These are phyloP conservation scores for Claviceps capensis DNA, from an alignment of 2,329 filamentous ascomycete species.

Conservation along the genomic window DNA sequence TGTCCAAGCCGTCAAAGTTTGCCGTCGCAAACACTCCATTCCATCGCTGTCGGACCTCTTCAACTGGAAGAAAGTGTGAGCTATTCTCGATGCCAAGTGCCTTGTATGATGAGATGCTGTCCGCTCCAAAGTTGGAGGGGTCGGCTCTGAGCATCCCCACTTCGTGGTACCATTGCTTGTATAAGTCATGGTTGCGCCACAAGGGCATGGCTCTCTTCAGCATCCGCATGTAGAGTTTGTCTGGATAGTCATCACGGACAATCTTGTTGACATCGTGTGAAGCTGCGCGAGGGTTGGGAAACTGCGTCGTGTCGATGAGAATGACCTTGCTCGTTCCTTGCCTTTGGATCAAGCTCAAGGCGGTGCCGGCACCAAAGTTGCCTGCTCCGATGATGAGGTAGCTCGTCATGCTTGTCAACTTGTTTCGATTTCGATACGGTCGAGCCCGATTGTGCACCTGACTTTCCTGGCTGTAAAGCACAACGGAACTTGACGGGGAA, in stretches of 20 bases:
- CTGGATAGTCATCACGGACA: conserved; percentile 28
- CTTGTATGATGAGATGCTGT: conserved; percentile 26
- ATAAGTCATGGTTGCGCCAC: conserved; percentile 33
- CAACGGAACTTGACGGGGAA: background rate
- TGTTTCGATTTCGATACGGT: background rate
- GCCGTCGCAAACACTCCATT: conserved; percentile 43
- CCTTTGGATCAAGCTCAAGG: conserved; percentile 20
- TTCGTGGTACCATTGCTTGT: conserved; percentile 39
- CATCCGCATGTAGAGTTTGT: conserved; percentile 26
- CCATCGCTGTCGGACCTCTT: conserved; percentile 40
- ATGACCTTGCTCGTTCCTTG: conserved; percentile 16
- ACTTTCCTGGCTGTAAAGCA: background rate
- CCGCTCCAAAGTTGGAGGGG: conserved; percentile 26
- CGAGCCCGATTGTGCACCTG: background rate
- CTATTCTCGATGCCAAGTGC: conserved; percentile 25
- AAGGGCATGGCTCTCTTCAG: conserved; percentile 25
- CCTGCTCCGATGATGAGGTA: conserved; percentile 28
- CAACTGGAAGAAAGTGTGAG: conserved; percentile 27
- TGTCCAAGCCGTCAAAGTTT: conserved; percentile 40
- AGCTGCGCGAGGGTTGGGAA: conserved; percentile 26
- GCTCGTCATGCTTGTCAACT: conserved; percentile 5
- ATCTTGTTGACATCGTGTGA: conserved; percentile 35
- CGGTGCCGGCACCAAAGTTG: conserved; percentile 31
- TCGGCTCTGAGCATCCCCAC: conserved; percentile 38
- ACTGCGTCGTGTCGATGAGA: conserved; percentile 22